A percentile compares a stretch with the other conserved stretches of the same genome.
Conservation (phyloP, 2,329 filamentous ascomycete species). For the Acrodontium crateriforme region DNA sequence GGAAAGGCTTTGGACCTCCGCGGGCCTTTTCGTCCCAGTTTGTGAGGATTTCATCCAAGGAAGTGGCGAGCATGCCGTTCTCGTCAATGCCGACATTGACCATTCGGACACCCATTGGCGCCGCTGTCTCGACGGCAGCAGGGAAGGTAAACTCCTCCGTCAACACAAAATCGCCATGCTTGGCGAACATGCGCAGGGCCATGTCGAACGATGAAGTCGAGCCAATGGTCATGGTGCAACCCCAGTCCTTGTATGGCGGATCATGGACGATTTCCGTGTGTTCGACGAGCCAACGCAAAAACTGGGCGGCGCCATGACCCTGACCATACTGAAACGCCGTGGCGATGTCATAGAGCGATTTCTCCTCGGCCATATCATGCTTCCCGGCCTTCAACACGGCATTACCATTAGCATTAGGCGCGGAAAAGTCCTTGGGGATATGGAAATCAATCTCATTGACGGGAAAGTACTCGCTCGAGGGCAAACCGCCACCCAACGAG, state of each 20-base stretch:
- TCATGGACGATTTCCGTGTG: conserved; percentile 84
- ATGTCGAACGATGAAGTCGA: conserved; percentile 80
- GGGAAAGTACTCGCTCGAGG: conserved; percentile 85
- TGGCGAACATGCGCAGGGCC: conserved; percentile 66
- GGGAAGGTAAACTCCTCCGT: conserved; percentile 90
- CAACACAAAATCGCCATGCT: conserved; percentile 61
- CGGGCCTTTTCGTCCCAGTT: conserved; percentile 48
- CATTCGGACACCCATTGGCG: conserved; percentile 47
- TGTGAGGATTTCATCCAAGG: conserved; percentile 48
- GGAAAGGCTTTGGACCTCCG: conserved; percentile 48
- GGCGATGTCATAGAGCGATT: conserved; percentile 57
- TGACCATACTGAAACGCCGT: conserved; percentile 91
- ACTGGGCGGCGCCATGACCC: conserved; percentile 69
- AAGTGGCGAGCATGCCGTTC: conserved; percentile 48
- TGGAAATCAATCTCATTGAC: conserved; percentile 64
- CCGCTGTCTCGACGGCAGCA: conserved; percentile 50
- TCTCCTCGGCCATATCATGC: conserved; percentile 60
- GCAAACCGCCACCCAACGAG: conserved; percentile 82
- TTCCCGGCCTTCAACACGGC: conserved; percentile 62
- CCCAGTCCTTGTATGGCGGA: conserved; percentile 85
- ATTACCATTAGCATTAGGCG: conserved; percentile 47
- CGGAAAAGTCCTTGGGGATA: conserved; percentile 62
- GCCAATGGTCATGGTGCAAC: conserved; percentile 67
- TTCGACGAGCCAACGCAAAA: conserved; percentile 83
- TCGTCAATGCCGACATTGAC: conserved; percentile 51